Percentiles rank a stretch among this genome's conserved stretches.
These are phyloP conservation scores for Talaromyces trachyspermus DNA, from an alignment of 495 filamentous ascomycete species.

Conservation along the genomic window DNA sequence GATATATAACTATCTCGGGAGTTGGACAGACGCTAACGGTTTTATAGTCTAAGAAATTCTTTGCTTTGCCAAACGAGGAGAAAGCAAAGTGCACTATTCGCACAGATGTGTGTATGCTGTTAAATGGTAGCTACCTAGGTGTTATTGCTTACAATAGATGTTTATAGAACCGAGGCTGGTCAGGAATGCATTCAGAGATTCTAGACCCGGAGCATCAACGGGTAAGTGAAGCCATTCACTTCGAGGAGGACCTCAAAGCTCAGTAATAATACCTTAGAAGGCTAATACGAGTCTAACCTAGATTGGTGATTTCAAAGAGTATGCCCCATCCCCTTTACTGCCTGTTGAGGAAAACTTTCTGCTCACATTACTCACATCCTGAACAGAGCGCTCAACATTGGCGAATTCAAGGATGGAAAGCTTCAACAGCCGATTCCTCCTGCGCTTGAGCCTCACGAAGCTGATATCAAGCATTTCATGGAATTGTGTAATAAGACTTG, in stretches of 20 bases:
- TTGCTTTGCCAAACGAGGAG: slow-evolving; percentile 59
- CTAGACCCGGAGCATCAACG: slow-evolving; percentile 79
- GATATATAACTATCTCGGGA: slow-evolving; percentile 1
- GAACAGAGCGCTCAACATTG: slow-evolving; percentile 83
- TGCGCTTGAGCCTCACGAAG: slow-evolving; percentile 51
- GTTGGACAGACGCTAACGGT: neutral
- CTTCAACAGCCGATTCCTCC: slow-evolving; percentile 74
- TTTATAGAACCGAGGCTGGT: slow-evolving; percentile 75
- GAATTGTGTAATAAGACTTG: slow-evolving; percentile 66
- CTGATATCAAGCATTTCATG: slow-evolving; percentile 57
- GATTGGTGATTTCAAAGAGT: slow-evolving; percentile 95
- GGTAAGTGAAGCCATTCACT: slow-evolving; percentile 39
- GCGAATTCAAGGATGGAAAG: slow-evolving; percentile 62
- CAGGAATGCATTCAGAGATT: slow-evolving; percentile 78
- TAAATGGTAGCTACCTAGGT: neutral
- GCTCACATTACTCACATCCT: neutral
- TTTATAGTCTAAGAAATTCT: slow-evolving; percentile 67
- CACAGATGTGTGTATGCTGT: slow-evolving; percentile 43
- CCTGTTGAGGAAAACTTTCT: neutral
- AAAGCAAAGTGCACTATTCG: slow-evolving; percentile 69
- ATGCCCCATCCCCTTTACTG: slow-evolving; percentile 10
- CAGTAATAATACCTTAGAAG: too few relatives aligned
- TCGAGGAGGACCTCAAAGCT: too few relatives aligned
- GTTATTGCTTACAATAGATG: slow-evolving; percentile 9
- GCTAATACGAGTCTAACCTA: too few relatives aligned